Base-by-base conservation (phyloP, 129 eudicot genomes). In the Flaveria robusta region DNA sequence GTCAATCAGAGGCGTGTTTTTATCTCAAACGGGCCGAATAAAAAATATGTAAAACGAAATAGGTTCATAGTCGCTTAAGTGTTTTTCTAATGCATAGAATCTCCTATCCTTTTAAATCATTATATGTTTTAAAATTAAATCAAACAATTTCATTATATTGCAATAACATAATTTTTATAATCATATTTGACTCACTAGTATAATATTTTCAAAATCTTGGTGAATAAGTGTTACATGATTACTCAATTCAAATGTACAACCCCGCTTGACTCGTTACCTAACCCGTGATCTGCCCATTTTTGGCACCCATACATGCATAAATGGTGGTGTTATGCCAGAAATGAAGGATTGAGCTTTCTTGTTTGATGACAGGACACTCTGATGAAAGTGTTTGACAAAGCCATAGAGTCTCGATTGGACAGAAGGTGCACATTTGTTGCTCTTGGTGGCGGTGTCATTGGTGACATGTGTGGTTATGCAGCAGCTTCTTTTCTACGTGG, bases 401-500 rank as follows among this genome's bases (percentile, higher is more conserved):
- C 99, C 51, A 94, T 94, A n/a, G 96, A 91, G 86, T 85, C 93
- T 49, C 87, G 97, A 29, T 72, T 94, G 83, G 99, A 94, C 69
- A 75, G 97, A 27, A 91, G 97, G 6, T 91, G 90, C 70, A 94
- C 99, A 45, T 94, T 94, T 85, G 97, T 94, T 60, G 99, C 99
- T 56, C 99, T 94, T 80, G 99, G 99, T 81, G 96, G 99, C 56
- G 99, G 99, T 68, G 99, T 94, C 63, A 94, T 94, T 46, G 97
- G 99, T 47, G 99, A 94, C 80, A 94, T 94, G 97, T 94, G 97
- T 78, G 99, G 99, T 18, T 94, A 88, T 81, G 99, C 99, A 16
- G 99, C 99, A 47, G 96, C 99, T 27, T 89, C 97, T 63, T 94
- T 84, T 67, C 93, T 94, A 10, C 90, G 97, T 45, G 99, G 99